A percentile compares a stretch with the other conserved stretches of the same genome.
Evolutionary conservation across 2,329 filamentous ascomycete species (phyloP).

Genomic region (Purpureocillium takamizusanense): DNA sequence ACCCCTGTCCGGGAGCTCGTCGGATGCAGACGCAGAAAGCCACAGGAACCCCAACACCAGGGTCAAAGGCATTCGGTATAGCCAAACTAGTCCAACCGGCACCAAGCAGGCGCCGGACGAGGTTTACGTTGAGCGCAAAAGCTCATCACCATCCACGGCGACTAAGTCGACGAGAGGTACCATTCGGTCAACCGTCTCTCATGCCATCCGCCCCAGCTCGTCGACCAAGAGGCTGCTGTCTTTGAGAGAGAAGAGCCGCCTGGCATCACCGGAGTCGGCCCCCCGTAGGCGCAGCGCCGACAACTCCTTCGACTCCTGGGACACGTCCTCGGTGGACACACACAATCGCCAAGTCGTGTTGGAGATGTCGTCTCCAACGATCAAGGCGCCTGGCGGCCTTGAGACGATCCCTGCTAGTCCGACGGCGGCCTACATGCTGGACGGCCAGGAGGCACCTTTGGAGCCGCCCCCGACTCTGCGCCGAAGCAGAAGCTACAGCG

Average conservation of each 20-base stretch:
- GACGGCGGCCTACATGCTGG: conserved; percentile 44
- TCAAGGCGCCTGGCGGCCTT: conserved; percentile 40
- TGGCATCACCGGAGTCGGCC: conserved; percentile 39
- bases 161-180: conserved; percentile 14
- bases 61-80: conserved; percentile 46
- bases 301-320: conserved; percentile 69
- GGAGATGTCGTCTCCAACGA: conserved; percentile 34
- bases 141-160: conserved; percentile 33
- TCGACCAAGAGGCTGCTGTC: conserved; percentile 48
- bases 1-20: conserved; percentile 9
- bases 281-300: conserved; percentile 29
- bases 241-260: conserved; percentile 29
- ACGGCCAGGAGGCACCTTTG: conserved; percentile 38
- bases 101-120: conserved; percentile 18
- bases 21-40: conserved; percentile 17
- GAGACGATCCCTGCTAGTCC: conserved; percentile 65
- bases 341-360: conserved; percentile 51
- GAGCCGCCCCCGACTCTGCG: conserved; percentile 35
- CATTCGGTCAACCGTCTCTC: conserved; percentile 29
- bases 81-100: conserved; percentile 28
- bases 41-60: conserved; percentile 11
- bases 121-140: conserved; percentile 26
- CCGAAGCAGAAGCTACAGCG: conserved; percentile 44
- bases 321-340: conserved; percentile 58
- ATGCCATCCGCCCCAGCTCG: conserved; percentile 42